Percentiles rank a stretch among this genome's conserved stretches.
Conservation (phyloP, 2,329 filamentous ascomycete genomes). For the Thermothelomyces thermophilus region DNA sequence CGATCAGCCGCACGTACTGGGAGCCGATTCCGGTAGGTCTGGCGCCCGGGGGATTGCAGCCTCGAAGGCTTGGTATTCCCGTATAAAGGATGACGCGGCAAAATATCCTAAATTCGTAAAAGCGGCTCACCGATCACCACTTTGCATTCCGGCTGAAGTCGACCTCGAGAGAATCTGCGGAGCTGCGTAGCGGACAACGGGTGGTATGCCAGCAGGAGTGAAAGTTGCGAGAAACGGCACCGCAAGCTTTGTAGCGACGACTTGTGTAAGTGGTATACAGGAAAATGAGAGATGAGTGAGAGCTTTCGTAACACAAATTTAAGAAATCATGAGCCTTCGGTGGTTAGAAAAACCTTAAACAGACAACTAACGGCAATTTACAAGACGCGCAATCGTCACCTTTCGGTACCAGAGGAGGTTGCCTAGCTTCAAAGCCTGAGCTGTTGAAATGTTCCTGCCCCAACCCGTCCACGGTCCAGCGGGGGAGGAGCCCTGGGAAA, state of each 20-base stretch:
- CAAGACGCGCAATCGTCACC: too few relatives aligned
- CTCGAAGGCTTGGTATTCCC: conserved; percentile 16
- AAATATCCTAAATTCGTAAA: conserved; percentile 22
- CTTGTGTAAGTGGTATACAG: neutral
- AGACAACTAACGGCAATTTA: too few relatives aligned
- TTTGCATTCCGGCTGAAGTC: conserved; percentile 25
- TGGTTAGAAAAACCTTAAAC: too few relatives aligned
- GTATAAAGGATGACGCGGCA: conserved; percentile 23
- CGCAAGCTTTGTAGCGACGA: neutral
- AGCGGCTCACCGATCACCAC: conserved; percentile 12
- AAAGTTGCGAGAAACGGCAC: neutral
- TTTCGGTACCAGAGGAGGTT: too few relatives aligned
- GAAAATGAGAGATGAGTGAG: too few relatives aligned
- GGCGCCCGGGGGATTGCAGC: conserved; percentile 7
- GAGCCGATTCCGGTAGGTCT: conserved; percentile 25
- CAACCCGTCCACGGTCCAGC: too few relatives aligned
- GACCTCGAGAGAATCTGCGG: conserved; percentile 15
- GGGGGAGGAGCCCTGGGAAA: too few relatives aligned
- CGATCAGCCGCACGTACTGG: conserved; percentile 20
- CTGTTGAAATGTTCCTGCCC: too few relatives aligned
- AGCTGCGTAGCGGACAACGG: conserved; percentile 18
- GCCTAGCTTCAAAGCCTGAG: too few relatives aligned
- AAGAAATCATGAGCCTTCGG: too few relatives aligned
- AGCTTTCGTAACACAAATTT: too few relatives aligned
- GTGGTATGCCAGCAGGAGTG: conserved; percentile 6